Evolutionary conservation across 2,329 filamentous ascomycete genomes (phyloP), one percentile per base, ranked within the genome.

Genomic region (Penicillium sp.): DNA sequence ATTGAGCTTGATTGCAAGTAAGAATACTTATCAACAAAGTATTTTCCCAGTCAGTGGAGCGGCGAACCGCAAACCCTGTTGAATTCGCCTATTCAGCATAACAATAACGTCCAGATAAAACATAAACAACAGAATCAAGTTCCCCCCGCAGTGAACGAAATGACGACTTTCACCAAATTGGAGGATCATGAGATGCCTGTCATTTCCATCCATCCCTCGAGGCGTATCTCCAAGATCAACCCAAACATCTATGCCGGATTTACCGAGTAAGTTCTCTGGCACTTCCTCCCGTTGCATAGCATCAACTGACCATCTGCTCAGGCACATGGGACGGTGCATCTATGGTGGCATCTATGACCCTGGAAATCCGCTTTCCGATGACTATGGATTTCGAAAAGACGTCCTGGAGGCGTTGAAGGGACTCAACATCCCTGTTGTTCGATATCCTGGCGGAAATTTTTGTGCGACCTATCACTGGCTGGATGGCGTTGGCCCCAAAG

Each of bases 291-390:
- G 7, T 16, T 29, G 9, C 2, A 38, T 38, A 14, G 9, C 16
- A 27, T 58, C 36, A n/a, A 58, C 55, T 67, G 38, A 66, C 49
- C 34, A 7, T 51, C 42, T 46, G 47, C 11, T 30, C 61, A 90
- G 88, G 65, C 90, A 94, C 73, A 94, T 94, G 89, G 90, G 90
- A 65, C 84, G 90, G 58, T 94, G 90, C 77, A 91, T 94, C 67
- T 93, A 94, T 70, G 89, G 89, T 59, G 90, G 90, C 60, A 88
- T 94, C 68, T 93, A 91, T 73, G 89, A 93, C 63, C 89, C 89
- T 1, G 82, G 80, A 32, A 91, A 86, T 70, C 75, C 84, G 3
- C 79, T 91, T n/a, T 86, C 88, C 2, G 88, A 92, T 62, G 78
- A 84, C 50, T 79, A 89, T 60, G 89, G 89, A 39, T 93, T 90